Evolutionary conservation across 1,139 yeast genomes (phyloP).

Genomic region (Hyphopichia burtonii): DNA sequence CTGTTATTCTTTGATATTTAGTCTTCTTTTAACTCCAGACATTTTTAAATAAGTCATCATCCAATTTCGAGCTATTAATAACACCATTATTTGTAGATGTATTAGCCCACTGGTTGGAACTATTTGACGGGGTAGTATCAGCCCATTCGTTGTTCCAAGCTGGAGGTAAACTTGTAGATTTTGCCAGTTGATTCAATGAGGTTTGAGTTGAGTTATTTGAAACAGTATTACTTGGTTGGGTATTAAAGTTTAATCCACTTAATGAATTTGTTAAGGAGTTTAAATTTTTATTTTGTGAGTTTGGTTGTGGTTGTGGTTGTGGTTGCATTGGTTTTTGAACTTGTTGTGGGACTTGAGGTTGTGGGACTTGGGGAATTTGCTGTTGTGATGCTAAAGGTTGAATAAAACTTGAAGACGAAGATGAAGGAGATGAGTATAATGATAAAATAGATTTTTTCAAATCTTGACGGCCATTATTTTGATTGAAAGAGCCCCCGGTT

Average conservation of each 20-base stretch:
- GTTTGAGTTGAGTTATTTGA: slow-evolving; percentile 5
- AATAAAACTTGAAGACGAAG: slow-evolving; percentile 34
- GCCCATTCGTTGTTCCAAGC: slow-evolving; percentile 42
- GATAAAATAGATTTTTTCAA: slow-evolving; percentile 88
- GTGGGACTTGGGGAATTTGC: neutral
- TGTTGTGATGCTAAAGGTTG: slow-evolving; percentile 20
- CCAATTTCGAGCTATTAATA: slow-evolving; percentile 22
- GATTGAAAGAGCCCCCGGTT: slow-evolving; percentile 31
- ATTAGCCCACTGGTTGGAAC: slow-evolving; percentile 7
- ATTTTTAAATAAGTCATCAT: slow-evolving; percentile 48
- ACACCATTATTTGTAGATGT: slow-evolving; percentile 16
- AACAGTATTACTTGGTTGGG: slow-evolving; percentile 1
- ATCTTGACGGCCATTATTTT: slow-evolving; percentile 47
- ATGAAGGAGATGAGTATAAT: slow-evolving; percentile 72
- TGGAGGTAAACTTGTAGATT: slow-evolving; percentile 5
- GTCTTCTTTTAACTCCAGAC: slow-evolving; percentile 51
- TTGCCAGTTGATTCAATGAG: slow-evolving; percentile 2
- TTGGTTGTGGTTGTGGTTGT: slow-evolving; percentile 9
- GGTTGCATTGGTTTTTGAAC: slow-evolving; percentile 9
- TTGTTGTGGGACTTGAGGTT: slow-evolving; percentile 3
- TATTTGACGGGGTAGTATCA: slow-evolving; percentile 16
- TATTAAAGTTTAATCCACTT: slow-evolving; percentile 33
- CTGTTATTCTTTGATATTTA: no score
- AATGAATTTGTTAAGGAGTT: slow-evolving; percentile 33
- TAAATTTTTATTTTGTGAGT: slow-evolving; percentile 7